A percentile compares a stretch with the other conserved stretches of the same genome.
These are phyloP conservation scores for Musa troglodytarum DNA, from an alignment of 176 grass and related monocot genomes.

Conservation along the genomic window DNA sequence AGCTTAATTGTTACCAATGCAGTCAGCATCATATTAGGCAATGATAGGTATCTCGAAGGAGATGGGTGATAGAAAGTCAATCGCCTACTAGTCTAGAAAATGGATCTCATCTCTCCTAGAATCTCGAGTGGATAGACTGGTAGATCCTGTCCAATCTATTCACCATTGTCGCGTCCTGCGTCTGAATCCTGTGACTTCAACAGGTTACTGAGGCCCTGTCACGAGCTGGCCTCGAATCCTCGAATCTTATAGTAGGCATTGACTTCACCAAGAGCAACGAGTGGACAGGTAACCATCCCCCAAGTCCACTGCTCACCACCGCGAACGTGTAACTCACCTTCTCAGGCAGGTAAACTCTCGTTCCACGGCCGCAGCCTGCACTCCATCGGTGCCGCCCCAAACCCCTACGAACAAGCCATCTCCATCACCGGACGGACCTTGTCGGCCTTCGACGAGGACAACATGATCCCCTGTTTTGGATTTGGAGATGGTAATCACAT, in stretches of 20 bases:
- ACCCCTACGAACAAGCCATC: slow-evolving; percentile 46
- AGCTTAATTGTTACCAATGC: too few species aligned
- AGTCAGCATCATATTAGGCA: too few species aligned
- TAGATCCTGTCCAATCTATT: not conserved
- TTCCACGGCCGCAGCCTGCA: slow-evolving; percentile 33
- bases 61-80: not conserved
- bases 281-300: slow-evolving; percentile 33
- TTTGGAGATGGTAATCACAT: slow-evolving; percentile 37
- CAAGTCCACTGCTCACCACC: not conserved
- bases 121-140: not conserved
- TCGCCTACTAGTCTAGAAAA: too few species aligned
- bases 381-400: slow-evolving; percentile 24
- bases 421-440: slow-evolving; percentile 39
- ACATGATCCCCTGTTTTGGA: slow-evolving; percentile 43
- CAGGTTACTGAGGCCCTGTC: slow-evolving; percentile 38
- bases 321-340: not conserved
- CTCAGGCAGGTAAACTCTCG: slow-evolving; percentile 28
- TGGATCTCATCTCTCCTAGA: not conserved
- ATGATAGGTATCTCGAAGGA: not conserved
- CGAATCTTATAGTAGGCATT: slow-evolving; percentile 44
- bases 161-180: too few species aligned
- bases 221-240: slow-evolving; percentile 34
- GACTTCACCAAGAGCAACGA: slow-evolving; percentile 52
- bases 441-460: slow-evolving; percentile 37
- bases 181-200: not conserved